Evolutionary conservation across 2,329 filamentous ascomycete species (phyloP).

Genomic region (Salinomyces thailandicus): DNA sequence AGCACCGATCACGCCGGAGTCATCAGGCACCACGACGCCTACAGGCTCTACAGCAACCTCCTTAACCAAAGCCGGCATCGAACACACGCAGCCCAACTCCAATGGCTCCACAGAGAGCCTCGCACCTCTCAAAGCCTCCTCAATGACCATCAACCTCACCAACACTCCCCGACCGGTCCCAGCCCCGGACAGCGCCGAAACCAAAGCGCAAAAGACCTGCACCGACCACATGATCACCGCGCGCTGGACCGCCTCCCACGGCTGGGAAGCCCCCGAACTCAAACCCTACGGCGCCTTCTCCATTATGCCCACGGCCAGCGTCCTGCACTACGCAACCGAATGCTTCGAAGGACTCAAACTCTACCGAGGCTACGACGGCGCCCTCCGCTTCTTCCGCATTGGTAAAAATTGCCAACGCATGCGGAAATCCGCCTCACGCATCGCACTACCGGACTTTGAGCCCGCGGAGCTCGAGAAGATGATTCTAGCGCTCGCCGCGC

Average conservation of each 20-base stretch:
- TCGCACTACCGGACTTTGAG: constrained; percentile 65
- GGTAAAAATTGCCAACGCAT: constrained; percentile 60
- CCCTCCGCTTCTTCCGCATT: constrained; percentile 67
- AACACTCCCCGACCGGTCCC: constrained; percentile 33
- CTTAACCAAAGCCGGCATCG: constrained; percentile 29
- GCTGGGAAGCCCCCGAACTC: constrained; percentile 66
- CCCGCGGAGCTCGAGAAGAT: constrained; percentile 63
- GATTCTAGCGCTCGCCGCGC: constrained; percentile 58
- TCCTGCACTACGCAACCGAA: constrained; percentile 81
- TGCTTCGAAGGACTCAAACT: constrained; percentile 83
- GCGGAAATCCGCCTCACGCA: constrained; percentile 45
- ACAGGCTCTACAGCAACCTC: constrained; percentile 24
- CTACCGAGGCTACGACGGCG: constrained; percentile 57
- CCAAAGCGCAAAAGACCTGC: constrained; percentile 35
- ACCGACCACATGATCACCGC: constrained; percentile 85
- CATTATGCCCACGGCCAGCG: constrained; percentile 70
- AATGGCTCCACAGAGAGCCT: constrained; percentile 13
- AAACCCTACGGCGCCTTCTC: constrained; percentile 66
- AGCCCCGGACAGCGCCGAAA: constrained; percentile 29
- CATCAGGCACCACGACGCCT: constrained; percentile 27
- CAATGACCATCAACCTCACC: constrained; percentile 32
- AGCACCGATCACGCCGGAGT: constrained; percentile 23
- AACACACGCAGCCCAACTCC: constrained; percentile 18
- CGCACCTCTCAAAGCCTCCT: constrained; percentile 36
- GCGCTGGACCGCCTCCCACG: constrained; percentile 52